Base-by-base conservation (phyloP, 2,329 filamentous ascomycete genomes). In the Xylariaceae sp. region DNA sequence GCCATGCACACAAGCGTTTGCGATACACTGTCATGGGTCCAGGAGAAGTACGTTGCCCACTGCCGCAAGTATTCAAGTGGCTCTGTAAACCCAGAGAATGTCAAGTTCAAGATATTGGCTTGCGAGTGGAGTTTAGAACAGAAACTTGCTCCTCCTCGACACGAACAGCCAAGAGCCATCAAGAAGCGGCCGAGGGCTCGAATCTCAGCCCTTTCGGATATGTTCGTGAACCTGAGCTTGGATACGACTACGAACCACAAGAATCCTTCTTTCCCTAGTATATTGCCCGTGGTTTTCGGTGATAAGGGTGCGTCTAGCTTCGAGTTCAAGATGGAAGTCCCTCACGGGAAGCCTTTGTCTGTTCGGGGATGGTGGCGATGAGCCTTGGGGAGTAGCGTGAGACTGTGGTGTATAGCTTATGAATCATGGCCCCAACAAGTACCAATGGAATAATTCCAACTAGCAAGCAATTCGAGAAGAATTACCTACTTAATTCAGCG, bases 61-160 rank as follows among this genome's bases (percentile, higher is more conserved):
- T 65, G 59, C 38, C 36, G 49, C 29, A 65, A 63, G 47, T 55
- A 50, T 13, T 48, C 62, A 22, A 59, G 51, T 43, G 56, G 57
- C 3, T 61, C 67, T 30, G 42, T 45, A 9, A 43, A 49, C 15
- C 67, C 69, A 2, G 55, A 59, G 16, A 49, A 50, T 6, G 69
- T 72, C 36, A 51, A 61, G 12, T 72, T 72, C 44, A 60, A 64
- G 19, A 53, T 72, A 4, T 37, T 72, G 29, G 65, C 61, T 1
- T 71, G 67, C 45, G 64, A 71, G 47, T 71, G 65, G 66, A 54
- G 57, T 24, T 22, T 41, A 1, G 48, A 50, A 37, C 38, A 43
- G 24, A 46, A 50, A 33, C 31, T 51, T 9, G 33, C 45, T 17
- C 42, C 49, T 3, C 18, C 29, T 22, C 51, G 52, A 36, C 49